Percentiles rank a stretch among this genome's conserved stretches.
These are phyloP conservation scores for Talaromyces borbonicus DNA, from an alignment of 495 filamentous ascomycete genomes.

Conservation along the genomic window DNA sequence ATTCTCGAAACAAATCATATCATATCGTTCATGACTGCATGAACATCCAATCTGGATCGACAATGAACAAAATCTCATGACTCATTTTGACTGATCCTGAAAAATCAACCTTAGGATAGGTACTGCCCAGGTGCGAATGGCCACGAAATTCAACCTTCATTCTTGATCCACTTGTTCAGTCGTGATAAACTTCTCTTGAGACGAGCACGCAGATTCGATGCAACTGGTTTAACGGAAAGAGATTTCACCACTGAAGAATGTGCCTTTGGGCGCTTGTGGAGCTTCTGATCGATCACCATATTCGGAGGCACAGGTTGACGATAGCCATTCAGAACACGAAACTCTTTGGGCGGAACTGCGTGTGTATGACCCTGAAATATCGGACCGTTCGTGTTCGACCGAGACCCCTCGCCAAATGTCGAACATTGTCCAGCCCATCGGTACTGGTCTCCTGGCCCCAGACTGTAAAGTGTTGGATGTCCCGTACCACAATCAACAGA, in stretches of 20 bases:
- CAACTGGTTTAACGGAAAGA: constrained; percentile 3
- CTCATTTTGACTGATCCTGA: too few species aligned
- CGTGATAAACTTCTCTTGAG: constrained; percentile 3
- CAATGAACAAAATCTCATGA: not conserved
- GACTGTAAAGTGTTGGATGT: not conserved
- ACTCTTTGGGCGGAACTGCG: not conserved
- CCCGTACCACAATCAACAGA: not conserved
- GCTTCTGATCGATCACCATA: not conserved
- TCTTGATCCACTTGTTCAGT: constrained; percentile 8
- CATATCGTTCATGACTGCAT: too few species aligned
- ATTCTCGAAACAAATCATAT: too few species aligned
- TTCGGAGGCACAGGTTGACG: constrained; percentile 2
- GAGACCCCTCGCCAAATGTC: not conserved
- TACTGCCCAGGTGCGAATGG: too few species aligned
- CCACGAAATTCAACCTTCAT: not conserved
- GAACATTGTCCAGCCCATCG: not conserved
- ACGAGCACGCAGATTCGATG: constrained; percentile 1
- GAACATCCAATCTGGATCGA: too few species aligned
- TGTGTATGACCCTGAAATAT: not conserved
- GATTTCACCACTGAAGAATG: not conserved
- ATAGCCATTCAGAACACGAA: constrained; percentile 6
- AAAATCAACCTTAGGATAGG: too few species aligned
- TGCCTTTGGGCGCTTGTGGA: not conserved
- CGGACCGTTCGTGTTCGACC: not conserved
- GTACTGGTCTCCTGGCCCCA: constrained; percentile 1